Evolutionary conservation across 2,329 filamentous ascomycete genomes (phyloP), one percentile per base, ranked within the genome.

Genomic region (Moelleriella libera): DNA sequence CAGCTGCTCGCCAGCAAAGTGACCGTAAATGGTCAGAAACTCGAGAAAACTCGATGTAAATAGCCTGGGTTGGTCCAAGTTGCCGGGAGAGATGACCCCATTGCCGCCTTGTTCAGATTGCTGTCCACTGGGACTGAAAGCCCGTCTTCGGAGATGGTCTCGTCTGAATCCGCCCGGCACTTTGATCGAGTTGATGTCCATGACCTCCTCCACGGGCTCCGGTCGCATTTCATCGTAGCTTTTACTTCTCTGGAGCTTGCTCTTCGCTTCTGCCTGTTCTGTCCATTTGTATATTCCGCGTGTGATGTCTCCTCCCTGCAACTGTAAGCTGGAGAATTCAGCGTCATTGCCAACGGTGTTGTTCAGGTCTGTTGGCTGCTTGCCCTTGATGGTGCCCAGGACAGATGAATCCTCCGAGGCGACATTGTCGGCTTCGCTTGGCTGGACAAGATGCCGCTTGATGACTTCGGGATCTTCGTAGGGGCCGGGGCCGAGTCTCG

Each of bases 201-300:
- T 72, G 2, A 82, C 78, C 45, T 92, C 85, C 48, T 82, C 79
- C 59, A 92, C 85, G 1, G 88, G 86, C 34, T 85, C 80, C 5
- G 86, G 85, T 32, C 88, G 77, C 37, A 83, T 74, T 43, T 86
- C 68, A 57, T 83, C 81, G 63, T 96, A 96, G 64, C 89, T 97
- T 68, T 89, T 83, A 67, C 89, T 95, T 57, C 90, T 80, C 56
- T 83, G 78, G 58, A 80, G 71, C 56, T 78, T 78, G 51, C 72
- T 75, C 54, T 82, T 78, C 44, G 79, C 72, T 59, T 94, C 82
- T 46, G 85, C 85, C 61, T 94, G 86, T 63, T 97, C 88, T 5
- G 88, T 88, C 87, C 94, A 98, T 56, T 87, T 83, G 70, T 98
- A 98, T 57, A 98, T 94, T 47, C 90, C 87, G 51, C 92, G 76